A percentile compares a stretch with the other conserved stretches of the same genome.
These are phyloP conservation scores for Phytopythium ostracodes DNA, from an alignment of 352 stramenopile genomes.

Conservation along the genomic window DNA sequence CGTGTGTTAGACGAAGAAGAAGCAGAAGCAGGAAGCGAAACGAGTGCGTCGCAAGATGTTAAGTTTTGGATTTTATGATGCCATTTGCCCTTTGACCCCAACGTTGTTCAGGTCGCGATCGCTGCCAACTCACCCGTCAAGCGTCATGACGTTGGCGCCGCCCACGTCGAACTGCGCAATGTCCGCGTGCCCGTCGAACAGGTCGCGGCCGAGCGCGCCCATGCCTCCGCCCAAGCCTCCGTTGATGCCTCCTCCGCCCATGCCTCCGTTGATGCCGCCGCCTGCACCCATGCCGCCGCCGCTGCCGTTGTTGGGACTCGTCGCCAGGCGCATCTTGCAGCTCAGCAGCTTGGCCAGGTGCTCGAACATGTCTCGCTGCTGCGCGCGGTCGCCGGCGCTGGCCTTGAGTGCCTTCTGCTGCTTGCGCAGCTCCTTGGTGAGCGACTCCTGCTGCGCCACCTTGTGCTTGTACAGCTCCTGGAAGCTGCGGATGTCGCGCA, in stretches of 20 bases:
- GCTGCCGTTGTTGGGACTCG: slow-evolving; percentile 10
- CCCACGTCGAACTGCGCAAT: slow-evolving; percentile 78
- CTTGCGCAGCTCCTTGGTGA: slow-evolving; percentile 89
- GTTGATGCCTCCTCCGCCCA: slow-evolving; percentile 5
- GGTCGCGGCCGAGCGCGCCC: slow-evolving; percentile 21
- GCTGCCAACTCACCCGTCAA: slow-evolving; percentile 36
- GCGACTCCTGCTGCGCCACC: slow-evolving; percentile 85
- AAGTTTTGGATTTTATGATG: slow-evolving; percentile 7
- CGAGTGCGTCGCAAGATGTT: slow-evolving; percentile 6
- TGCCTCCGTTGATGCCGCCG: slow-evolving; percentile 5
- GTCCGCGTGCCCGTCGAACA: slow-evolving; percentile 62
- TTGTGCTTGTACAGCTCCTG: slow-evolving; percentile 92
- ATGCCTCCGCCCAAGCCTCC: slow-evolving; percentile 14
- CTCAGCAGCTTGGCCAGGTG: slow-evolving; percentile 74
- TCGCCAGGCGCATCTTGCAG: slow-evolving; percentile 68
- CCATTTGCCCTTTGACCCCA: not conserved
- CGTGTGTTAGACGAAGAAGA: slow-evolving; percentile 9
- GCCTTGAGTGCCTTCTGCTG: slow-evolving; percentile 88
- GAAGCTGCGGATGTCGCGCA: slow-evolving; percentile 87
- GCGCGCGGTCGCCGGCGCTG: slow-evolving; percentile 63
- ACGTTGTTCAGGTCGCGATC: no score
- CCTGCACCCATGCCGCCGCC: slow-evolving; percentile 4
- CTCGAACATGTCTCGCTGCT: slow-evolving; percentile 86
- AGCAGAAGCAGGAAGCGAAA: not conserved
- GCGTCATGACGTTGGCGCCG: slow-evolving; percentile 82